These are phyloP conservation scores for Coprinellus micaceus DNA, from an alignment of 768 basidiomycete species.

Conservation along the genomic window DNA sequence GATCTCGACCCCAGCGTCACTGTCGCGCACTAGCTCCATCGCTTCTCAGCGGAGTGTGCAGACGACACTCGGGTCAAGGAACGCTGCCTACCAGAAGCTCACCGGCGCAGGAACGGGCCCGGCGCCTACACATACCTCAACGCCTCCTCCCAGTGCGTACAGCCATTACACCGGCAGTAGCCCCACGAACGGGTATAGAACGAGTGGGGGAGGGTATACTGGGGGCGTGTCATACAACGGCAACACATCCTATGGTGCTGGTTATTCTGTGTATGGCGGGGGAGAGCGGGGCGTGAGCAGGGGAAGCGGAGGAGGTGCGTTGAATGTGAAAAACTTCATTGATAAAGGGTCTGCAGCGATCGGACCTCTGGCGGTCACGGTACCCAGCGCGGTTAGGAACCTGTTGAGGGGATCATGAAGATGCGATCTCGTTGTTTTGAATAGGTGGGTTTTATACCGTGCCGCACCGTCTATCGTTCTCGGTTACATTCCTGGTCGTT, in stretches of 20 bases:
- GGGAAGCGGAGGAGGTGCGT: not conserved
- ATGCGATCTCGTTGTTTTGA: no score
- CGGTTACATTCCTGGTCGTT: no score
- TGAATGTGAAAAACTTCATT: not conserved
- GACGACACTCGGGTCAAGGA: not conserved
- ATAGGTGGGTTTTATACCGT: no score
- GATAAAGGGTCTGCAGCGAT: not conserved
- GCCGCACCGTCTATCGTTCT: no score
- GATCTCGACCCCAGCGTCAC: not conserved
- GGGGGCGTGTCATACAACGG: not conserved
- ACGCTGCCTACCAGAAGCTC: constrained; percentile 2
- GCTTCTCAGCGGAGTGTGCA: not conserved
- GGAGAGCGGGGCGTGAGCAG: not conserved
- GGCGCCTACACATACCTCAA: no score
- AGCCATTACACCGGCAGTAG: not conserved
- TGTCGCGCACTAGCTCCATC: not conserved
- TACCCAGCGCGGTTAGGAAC: not conserved
- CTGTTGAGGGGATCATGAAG: not conserved
- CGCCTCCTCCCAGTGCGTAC: not conserved
- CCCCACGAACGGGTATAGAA: not conserved
- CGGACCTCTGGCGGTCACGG: not conserved
- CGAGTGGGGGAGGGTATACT: not conserved
- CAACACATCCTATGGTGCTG: constrained; percentile 2
- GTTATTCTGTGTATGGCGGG: not conserved
- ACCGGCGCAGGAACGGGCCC: not conserved